phyloP scores from a whole-genome alignment of 257 asterid genomes.

The Capsicum chinense region DNA sequence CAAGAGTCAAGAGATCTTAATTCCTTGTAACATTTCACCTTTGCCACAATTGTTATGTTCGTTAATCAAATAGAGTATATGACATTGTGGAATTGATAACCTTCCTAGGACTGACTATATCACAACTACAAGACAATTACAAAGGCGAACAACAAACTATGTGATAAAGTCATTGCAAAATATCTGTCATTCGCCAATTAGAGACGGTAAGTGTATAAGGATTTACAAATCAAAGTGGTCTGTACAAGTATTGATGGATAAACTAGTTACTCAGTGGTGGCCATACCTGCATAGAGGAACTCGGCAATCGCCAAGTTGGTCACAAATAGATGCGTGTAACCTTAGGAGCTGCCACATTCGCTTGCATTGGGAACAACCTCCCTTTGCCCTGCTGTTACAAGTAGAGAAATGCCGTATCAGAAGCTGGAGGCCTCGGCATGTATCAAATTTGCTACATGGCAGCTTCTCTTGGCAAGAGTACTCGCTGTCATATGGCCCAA shows the following conservation, averaged over 20 bases:
- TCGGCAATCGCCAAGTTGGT: constrained; percentile 65
- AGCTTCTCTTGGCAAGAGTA: constrained; percentile 50
- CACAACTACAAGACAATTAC: neutral
- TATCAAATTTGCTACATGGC: constrained; percentile 79
- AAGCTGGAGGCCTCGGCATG: constrained; percentile 84
- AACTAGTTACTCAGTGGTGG: neutral
- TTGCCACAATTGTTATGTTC: neutral
- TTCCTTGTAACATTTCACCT: neutral
- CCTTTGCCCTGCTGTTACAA: constrained; percentile 70
- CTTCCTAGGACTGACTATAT: neutral
- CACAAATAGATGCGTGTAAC: constrained; percentile 80
- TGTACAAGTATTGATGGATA: neutral
- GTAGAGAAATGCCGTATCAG: constrained; percentile 72
- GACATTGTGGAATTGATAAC: neutral
- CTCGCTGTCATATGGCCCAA: constrained; percentile 69
- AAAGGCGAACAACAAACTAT: neutral
- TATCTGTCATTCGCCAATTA: neutral
- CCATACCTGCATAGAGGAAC: constrained; percentile 94
- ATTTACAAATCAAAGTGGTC: neutral
- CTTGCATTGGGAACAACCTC: constrained; percentile 78
- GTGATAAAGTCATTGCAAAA: neutral
- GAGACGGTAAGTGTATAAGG: neutral
- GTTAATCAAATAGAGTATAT: neutral
- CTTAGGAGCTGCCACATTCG: constrained; percentile 89
- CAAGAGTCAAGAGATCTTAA: neutral